These are phyloP conservation scores for Piromyces finnis DNA, from an alignment of 192 early-diverging fungal genomes.

Conservation along the genomic window DNA sequence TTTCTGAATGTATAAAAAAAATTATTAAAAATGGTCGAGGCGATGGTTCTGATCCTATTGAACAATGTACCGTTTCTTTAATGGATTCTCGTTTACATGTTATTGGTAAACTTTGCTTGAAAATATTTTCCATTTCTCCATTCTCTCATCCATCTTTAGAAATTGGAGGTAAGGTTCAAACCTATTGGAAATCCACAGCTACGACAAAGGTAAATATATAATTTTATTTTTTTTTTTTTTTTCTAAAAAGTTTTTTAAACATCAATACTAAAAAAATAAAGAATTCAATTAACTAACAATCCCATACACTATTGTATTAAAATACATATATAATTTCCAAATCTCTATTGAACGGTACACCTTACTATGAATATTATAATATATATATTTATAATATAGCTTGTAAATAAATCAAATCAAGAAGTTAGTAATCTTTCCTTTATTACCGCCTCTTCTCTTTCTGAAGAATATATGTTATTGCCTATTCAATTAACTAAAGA, in stretches of 20 bases:
- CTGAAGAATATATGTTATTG: slow-evolving; percentile 76
- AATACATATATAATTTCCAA: too few relatives aligned
- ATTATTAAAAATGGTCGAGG: slow-evolving; percentile 3
- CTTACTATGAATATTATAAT: too few relatives aligned
- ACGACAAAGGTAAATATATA: neutral
- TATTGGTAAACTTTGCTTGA: slow-evolving; percentile 76
- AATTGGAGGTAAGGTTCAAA: slow-evolving; percentile 91
- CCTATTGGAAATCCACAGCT: slow-evolving; percentile 93
- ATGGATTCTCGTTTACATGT: slow-evolving; percentile 81
- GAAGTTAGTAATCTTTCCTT: slow-evolving; percentile 31
- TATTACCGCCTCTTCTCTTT: slow-evolving; percentile 73
- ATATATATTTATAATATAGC: too few relatives aligned
- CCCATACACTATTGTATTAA: too few relatives aligned
- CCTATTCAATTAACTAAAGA: slow-evolving; percentile 82
- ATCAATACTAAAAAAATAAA: too few relatives aligned
- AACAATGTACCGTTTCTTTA: slow-evolving; percentile 40
- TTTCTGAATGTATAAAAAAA: slow-evolving; percentile 44
- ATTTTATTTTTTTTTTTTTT: too few relatives aligned
- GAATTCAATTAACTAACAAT: too few relatives aligned
- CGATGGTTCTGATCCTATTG: neutral
- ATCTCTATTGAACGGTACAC: too few relatives aligned
- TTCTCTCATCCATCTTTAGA: slow-evolving; percentile 73
- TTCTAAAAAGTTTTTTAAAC: too few relatives aligned
- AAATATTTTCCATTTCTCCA: slow-evolving; percentile 63
- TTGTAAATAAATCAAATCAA: neutral